Conservation (phyloP, 192 early-diverging fungal genomes). For the Entomortierella lignicola region DNA sequence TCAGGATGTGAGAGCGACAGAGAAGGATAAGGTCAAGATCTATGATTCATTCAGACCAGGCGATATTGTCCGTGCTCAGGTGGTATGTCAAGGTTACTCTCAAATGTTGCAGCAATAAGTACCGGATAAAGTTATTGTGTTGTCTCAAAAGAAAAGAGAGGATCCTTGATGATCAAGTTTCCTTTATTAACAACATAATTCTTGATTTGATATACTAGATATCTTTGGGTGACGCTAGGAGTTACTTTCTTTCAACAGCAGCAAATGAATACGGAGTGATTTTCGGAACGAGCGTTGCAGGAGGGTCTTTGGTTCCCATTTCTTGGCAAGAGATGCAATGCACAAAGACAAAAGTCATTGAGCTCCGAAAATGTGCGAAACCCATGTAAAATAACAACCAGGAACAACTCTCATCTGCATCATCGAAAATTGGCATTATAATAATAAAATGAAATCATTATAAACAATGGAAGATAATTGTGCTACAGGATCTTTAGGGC, state of each 20-base stretch:
- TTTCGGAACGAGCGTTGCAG: conserved; percentile 88
- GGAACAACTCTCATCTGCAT: neutral
- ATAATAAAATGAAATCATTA: too few species aligned
- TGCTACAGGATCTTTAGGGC: too few species aligned
- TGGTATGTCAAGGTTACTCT: conserved; percentile 49
- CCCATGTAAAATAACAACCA: conserved; percentile 62
- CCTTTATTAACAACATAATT: too few species aligned
- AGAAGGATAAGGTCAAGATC: conserved; percentile 95
- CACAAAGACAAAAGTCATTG: conserved; percentile 85
- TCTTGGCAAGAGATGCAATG: conserved; percentile 99
- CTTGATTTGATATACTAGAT: conserved; percentile 62
- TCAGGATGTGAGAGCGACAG: conserved; percentile 95
- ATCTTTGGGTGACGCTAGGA: conserved; percentile 92
- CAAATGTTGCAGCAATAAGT: too few species aligned
- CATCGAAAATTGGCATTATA: too few species aligned
- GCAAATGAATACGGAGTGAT: conserved; percentile 95
- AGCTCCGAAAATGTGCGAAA: conserved; percentile 96
- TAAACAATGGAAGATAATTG: too few species aligned
- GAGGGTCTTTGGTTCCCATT: conserved; percentile 88
- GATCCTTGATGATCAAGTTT: too few species aligned
- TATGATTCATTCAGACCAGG: conserved; percentile 92
- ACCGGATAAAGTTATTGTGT: too few species aligned
- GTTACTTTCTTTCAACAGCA: conserved; percentile 92
- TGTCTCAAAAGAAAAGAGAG: neutral
- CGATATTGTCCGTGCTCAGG: conserved; percentile 88